These are phyloP conservation scores for Lasiodiplodia hormozganensis DNA, from an alignment of 2,329 filamentous ascomycete genomes.

Conservation along the genomic window DNA sequence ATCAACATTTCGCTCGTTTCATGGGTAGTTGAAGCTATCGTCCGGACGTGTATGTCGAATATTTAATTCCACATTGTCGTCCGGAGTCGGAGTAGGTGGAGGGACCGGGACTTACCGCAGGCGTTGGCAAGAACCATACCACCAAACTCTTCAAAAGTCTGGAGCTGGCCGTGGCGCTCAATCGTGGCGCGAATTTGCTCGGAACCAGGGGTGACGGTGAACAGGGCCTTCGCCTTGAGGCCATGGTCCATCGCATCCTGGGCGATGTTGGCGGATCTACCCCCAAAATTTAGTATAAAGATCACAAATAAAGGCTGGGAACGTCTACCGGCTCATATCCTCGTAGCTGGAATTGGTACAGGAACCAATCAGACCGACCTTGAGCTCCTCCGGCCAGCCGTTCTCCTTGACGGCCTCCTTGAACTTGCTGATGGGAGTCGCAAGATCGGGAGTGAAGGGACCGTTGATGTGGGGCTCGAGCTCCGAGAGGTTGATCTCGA, in stretches of 20 bases:
- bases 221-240: constrained; percentile 89
- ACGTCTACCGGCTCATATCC: constrained; percentile 81
- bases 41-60: no score
- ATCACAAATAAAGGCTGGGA: background rate
- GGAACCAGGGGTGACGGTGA: constrained; percentile 94
- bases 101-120: background rate
- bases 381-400: constrained; percentile 94
- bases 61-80: no score
- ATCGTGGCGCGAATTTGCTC: constrained; percentile 97
- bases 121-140: constrained; percentile 84
- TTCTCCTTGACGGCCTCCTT: constrained; percentile 92
- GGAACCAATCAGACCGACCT: constrained; percentile 95
- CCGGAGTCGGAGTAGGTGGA: no score
- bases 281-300: constrained; percentile 43
- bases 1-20: no score
- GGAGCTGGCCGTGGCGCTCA: constrained; percentile 84
- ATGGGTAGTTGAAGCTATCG: no score
- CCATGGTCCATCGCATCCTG: constrained; percentile 90
- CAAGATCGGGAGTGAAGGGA: constrained; percentile 97
- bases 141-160: constrained; percentile 96
- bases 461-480: constrained; percentile 99
- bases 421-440: constrained; percentile 97
- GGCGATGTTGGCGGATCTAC: constrained; percentile 85
- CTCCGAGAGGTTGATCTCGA: constrained; percentile 93
- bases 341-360: constrained; percentile 93